A percentile compares a stretch with the other conserved stretches of the same genome.
Conservation (phyloP, 441 rosid genomes). For the Kokia cookei region DNA sequence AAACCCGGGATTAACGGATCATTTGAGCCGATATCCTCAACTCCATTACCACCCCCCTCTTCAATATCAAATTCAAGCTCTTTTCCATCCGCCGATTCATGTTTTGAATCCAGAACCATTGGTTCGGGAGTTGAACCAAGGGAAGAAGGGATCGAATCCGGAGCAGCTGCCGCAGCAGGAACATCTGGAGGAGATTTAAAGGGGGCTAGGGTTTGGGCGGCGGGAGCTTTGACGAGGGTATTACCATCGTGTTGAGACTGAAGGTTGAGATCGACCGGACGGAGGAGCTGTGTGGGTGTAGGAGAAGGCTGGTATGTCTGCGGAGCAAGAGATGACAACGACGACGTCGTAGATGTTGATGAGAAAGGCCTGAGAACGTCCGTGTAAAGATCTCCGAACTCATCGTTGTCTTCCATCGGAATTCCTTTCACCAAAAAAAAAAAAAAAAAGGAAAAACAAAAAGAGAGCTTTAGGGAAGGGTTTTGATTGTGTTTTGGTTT, state of each 20-base stretch:
- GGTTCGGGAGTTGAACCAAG: conserved; percentile 22
- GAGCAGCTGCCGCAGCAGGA: neutral
- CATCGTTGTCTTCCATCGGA: conserved; percentile 89
- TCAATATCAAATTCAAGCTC: conserved; percentile 76
- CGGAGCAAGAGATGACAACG: conserved; percentile 20
- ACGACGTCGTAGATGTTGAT: neutral
- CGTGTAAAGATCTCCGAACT: conserved; percentile 97
- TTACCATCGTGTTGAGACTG: conserved; percentile 26
- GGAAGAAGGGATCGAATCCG: conserved; percentile 1
- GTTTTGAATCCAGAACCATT: conserved; percentile 41
- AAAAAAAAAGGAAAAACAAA: neutral
- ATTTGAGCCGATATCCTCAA: conserved; percentile 27
- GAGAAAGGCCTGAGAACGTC: conserved; percentile 73
- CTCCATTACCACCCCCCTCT: conserved; percentile 40
- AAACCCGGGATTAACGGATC: conserved; percentile 43
- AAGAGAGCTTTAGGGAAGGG: neutral
- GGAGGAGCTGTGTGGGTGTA: conserved; percentile 17
- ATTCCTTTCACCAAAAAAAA: neutral
- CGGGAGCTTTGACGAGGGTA: neutral
- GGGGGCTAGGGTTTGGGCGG: neutral
- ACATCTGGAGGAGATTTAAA: neutral
- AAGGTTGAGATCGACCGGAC: conserved; percentile 56
- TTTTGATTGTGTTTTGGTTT: conserved; percentile 5
- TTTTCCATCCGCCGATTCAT: conserved; percentile 19
- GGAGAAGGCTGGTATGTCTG: conserved; percentile 22